phyloP scores from a whole-genome alignment of 441 rosid genomes.

The Populus trichocarpa region DNA sequence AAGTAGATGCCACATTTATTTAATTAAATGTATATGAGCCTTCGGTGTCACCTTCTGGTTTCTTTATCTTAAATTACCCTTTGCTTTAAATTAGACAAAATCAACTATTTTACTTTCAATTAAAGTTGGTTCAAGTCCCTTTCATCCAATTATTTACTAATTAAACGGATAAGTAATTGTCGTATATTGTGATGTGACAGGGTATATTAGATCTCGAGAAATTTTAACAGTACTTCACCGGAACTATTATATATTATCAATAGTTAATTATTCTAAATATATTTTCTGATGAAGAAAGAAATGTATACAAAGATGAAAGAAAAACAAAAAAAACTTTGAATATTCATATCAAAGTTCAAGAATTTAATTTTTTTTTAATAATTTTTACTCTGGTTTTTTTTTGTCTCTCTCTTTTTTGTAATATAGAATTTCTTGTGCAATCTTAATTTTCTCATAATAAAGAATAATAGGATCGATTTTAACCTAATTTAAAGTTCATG shows the following conservation, averaged over 20 bases:
- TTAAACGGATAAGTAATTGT: not conserved
- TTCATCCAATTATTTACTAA: no score
- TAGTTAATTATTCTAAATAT: no score
- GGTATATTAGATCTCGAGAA: not conserved
- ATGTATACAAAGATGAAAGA: not conserved
- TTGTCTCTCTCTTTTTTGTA: no score
- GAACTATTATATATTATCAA: not conserved
- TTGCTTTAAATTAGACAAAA: no score
- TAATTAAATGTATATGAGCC: not conserved
- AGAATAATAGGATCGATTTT: not conserved
- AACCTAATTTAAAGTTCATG: not conserved
- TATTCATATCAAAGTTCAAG: not conserved
- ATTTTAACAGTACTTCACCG: no score
- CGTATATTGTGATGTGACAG: not conserved
- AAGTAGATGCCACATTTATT: not conserved
- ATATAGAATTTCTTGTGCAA: no score
- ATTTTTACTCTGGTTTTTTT: no score
- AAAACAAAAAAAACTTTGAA: not conserved
- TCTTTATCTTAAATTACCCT: not conserved
- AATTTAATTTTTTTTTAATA: no score
- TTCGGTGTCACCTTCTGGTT: not conserved
- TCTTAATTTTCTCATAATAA: not conserved
- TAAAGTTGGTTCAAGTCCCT: not conserved
- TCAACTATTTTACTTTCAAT: no score
- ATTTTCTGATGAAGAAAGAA: not conserved